Percentiles rank a stretch among this genome's conserved stretches.
These are phyloP conservation scores for Cercospora janseana DNA, from an alignment of 2,329 filamentous ascomycete species.

Conservation along the genomic window DNA sequence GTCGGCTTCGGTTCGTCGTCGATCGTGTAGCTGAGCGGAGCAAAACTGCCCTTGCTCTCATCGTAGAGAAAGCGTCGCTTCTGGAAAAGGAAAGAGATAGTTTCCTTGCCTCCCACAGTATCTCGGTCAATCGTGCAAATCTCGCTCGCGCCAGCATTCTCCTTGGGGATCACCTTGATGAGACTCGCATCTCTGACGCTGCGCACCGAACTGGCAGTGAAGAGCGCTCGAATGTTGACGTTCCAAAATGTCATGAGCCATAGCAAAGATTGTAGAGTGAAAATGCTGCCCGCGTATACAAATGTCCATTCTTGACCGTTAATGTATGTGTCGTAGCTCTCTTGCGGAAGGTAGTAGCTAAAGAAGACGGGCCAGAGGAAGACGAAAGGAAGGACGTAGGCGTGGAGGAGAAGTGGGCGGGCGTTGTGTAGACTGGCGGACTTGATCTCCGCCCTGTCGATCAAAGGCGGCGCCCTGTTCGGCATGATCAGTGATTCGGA, in stretches of 20 bases:
- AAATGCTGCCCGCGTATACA: slow-evolving; percentile 84
- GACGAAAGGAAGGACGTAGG: slow-evolving; percentile 90
- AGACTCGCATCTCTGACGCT: slow-evolving; percentile 71
- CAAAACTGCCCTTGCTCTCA: slow-evolving; percentile 68
- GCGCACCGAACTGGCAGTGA: slow-evolving; percentile 72
- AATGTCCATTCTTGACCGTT: slow-evolving; percentile 97
- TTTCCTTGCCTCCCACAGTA: slow-evolving; percentile 70
- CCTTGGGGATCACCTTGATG: slow-evolving; percentile 88
- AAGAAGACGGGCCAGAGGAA: slow-evolving; percentile 92
- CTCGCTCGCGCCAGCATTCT: slow-evolving; percentile 84
- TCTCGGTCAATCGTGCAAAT: slow-evolving; percentile 81
- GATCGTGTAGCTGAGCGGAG: slow-evolving; percentile 77
- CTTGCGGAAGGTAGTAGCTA: slow-evolving; percentile 76
- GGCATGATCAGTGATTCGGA: slow-evolving; percentile 11
- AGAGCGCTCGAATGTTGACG: slow-evolving; percentile 76
- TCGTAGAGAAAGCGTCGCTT: slow-evolving; percentile 94
- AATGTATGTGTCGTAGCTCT: slow-evolving; percentile 87
- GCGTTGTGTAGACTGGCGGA: slow-evolving; percentile 85
- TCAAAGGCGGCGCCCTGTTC: slow-evolving; percentile 52
- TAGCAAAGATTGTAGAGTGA: slow-evolving; percentile 80
- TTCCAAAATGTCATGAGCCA: slow-evolving; percentile 99
- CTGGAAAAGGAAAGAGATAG: slow-evolving; percentile 90
- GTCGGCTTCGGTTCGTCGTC: slow-evolving; percentile 80
- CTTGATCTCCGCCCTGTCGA: slow-evolving; percentile 88
- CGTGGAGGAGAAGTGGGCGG: slow-evolving; percentile 73